phyloP scores from a whole-genome alignment of 176 grass and related monocot genomes.

The Zizania latifolia region DNA sequence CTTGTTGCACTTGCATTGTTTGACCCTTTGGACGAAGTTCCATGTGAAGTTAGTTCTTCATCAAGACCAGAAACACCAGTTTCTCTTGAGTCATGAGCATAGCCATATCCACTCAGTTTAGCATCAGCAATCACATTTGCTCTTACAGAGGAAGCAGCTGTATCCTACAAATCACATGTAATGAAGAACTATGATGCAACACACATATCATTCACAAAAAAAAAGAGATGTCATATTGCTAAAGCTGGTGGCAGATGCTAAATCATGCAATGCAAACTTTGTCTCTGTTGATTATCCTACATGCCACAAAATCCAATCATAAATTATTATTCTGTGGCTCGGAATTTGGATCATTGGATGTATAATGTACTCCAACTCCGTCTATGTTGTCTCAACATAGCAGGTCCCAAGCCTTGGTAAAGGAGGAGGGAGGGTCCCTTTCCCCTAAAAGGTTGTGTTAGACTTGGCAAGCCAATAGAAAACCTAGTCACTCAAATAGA shows the following conservation, averaged over 20 bases:
- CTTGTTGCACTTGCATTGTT: conserved; percentile 26
- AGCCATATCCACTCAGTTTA: conserved; percentile 39
- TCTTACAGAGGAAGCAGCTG: conserved; percentile 39
- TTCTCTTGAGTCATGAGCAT: conserved; percentile 24
- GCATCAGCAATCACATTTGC: conserved; percentile 41
- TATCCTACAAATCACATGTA: conserved; percentile 43
- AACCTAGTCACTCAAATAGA: no score
- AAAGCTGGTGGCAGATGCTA: not conserved
- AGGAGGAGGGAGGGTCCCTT: no score
- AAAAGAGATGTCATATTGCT: not conserved
- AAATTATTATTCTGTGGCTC: not conserved
- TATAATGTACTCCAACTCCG: not conserved
- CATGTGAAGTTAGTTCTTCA: conserved; percentile 30
- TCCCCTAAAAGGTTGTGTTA: no score
- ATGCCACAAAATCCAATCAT: not conserved
- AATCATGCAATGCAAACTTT: not conserved
- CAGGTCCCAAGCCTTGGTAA: no score
- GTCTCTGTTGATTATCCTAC: not conserved
- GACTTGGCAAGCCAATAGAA: no score
- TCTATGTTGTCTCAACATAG: no score
- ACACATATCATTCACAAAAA: not conserved
- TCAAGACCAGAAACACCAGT: conserved; percentile 47
- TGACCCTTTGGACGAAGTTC: conserved; percentile 14
- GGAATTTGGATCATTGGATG: no score
- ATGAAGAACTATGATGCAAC: conserved; percentile 5